Base-by-base conservation (phyloP, 257 asterid species). In the Nicotiana attenuata region DNA sequence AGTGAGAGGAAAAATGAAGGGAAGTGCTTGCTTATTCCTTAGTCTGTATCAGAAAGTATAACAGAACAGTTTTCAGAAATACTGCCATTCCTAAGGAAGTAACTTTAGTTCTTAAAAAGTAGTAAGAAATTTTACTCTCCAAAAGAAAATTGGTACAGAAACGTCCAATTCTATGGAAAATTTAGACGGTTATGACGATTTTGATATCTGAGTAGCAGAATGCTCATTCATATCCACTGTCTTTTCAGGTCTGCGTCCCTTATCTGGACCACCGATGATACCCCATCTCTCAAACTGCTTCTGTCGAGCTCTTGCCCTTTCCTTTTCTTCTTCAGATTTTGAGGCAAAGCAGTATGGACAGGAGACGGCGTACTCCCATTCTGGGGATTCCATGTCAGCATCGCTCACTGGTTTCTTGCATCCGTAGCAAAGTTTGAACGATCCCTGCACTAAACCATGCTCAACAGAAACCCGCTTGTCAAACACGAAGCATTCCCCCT, bases 391-490 rank as follows among this genome's bases (percentile, higher is more conserved):
- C 98, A 94, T 94, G 88, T 96, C 99, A 0, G 90, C 90, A 81
- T 96, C 96, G 22, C 94, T 90, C 82, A 94, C 93, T 0, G 99
- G 99, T 85, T 96, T 82, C 88, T 94, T 96, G 91, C 99, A 96
- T 47, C 98, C 98, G 53, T 94, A 94, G 84, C 99, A 94, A 33
- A 96, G 98, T 82, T 94, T 96, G 92, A 91, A 90, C 0, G 91
- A 90, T 60, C 99, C 99, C 66, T 87, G 99, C 8, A 71, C 91
- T 67, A 94, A 85, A 26, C 99, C 99, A 76, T 93, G 99, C 84
- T 94, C 99, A 10, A 96, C 99, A 0, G 99, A 92, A 5, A 96
- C 99, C 19, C 99, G 93, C 55, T 96, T 94, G 83, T 96, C 99
- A 81, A 96, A 96, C 81, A 94, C 98, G 60, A 96, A 96, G 88